Evolutionary conservation across 1,284 basidiomycete genomes (phyloP).

Genomic region (Marasmius sp.): DNA sequence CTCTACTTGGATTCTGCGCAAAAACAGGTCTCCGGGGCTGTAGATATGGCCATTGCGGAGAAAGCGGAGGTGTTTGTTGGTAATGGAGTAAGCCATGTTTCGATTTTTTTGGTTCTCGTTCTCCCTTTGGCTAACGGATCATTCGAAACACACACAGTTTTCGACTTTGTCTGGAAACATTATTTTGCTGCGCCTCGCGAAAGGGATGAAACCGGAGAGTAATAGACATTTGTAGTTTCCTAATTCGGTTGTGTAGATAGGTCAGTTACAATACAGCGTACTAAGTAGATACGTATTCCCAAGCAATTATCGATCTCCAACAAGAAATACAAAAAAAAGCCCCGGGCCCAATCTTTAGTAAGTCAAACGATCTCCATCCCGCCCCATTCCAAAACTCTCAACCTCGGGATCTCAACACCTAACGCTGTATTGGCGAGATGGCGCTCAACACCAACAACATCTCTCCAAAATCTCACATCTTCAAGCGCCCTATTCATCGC

Average conservation of each 20-base stretch:
- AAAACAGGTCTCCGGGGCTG: slow-evolving; percentile 54
- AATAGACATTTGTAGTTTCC: slow-evolving; percentile 7
- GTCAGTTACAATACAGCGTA: too few species aligned
- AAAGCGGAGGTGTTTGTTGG: slow-evolving; percentile 71
- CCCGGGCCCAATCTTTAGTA: too few species aligned
- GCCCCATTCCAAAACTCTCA: slow-evolving; percentile 34
- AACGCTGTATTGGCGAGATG: too few species aligned
- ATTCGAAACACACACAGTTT: slow-evolving; percentile 1
- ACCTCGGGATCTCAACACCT: slow-evolving; percentile 10
- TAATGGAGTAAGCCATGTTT: slow-evolving; percentile 12
- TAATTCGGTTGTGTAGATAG: too few species aligned
- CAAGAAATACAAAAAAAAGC: too few species aligned
- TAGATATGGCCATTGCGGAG: slow-evolving; percentile 73
- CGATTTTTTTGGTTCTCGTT: not conserved
- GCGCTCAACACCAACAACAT: slow-evolving; percentile 23
- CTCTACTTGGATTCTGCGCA: slow-evolving; percentile 46
- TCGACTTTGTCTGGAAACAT: slow-evolving; percentile 7
- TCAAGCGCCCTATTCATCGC: not conserved
- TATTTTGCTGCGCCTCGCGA: slow-evolving; percentile 6
- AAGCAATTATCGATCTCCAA: too few species aligned
- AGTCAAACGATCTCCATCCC: slow-evolving; percentile 26
- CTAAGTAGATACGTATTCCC: too few species aligned
- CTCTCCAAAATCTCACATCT: slow-evolving; percentile 19
- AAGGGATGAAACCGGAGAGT: slow-evolving; percentile 3
- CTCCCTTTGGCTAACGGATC: not conserved